Evolutionary conservation across 2,329 filamentous ascomycete genomes (phyloP).

Genomic region (Alternaria triticimaculans): DNA sequence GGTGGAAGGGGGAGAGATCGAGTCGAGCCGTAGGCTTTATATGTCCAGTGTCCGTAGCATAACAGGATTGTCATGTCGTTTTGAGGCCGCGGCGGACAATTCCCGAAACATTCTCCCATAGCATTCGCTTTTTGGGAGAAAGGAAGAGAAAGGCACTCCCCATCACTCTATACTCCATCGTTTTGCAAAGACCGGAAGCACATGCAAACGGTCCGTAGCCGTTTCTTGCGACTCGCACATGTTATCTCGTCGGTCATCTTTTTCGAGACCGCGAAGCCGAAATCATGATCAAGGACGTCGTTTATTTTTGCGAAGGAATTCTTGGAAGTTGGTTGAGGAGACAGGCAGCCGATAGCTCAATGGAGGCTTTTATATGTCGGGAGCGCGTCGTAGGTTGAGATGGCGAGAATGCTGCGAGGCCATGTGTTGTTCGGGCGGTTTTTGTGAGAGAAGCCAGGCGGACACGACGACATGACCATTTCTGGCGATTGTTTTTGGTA

Average conservation of each 20-base stretch:
- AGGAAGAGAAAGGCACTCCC: not conserved
- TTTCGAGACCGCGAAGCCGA: not conserved
- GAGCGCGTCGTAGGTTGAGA: not conserved
- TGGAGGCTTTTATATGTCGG: not conserved
- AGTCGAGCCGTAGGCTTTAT: not conserved
- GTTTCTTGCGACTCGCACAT: not conserved
- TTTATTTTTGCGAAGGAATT: not conserved
- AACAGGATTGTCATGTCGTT: accelerated
- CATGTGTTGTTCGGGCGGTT: too few relatives aligned
- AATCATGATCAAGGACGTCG: not conserved
- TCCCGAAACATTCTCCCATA: not conserved
- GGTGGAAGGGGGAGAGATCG: not conserved
- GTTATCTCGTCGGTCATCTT: accelerated
- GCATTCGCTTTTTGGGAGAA: too few relatives aligned
- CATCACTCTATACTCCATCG: not conserved
- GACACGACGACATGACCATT: not conserved
- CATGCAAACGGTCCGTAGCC: accelerated
- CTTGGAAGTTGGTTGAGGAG: not conserved
- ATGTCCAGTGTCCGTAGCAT: not conserved
- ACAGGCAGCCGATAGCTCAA: not conserved
- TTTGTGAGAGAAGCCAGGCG: not conserved
- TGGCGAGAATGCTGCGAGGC: not conserved
- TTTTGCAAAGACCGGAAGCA: not conserved
- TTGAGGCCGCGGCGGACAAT: not conserved
- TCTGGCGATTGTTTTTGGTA: too few relatives aligned